phyloP scores from a whole-genome alignment of 495 filamentous ascomycete species.

The Lasiosphaeria ovina region DNA sequence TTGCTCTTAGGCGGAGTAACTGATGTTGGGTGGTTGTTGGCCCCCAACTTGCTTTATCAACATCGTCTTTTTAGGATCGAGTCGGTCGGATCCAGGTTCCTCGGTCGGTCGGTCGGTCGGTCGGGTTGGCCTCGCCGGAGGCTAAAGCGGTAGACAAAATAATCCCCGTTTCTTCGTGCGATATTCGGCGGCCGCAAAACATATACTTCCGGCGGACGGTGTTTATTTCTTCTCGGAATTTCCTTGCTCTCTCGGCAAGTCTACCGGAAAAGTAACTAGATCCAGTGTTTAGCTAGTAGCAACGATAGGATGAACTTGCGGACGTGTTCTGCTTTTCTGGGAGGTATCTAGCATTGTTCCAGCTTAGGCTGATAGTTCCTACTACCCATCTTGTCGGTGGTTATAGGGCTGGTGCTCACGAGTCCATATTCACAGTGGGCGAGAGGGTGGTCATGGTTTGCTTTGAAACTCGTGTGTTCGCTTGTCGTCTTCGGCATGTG shows the following conservation, averaged over 20 bases:
- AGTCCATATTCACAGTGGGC: too few species aligned
- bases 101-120: constrained; percentile 7
- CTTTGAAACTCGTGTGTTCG: too few species aligned
- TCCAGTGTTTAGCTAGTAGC: background rate
- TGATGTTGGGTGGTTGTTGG: constrained; percentile 27
- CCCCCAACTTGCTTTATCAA: constrained; percentile 10
- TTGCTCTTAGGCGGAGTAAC: constrained; percentile 18
- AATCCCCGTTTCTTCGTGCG: background rate
- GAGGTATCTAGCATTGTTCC: too few species aligned
- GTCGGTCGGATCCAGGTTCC: constrained; percentile 21
- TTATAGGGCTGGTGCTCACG: too few species aligned
- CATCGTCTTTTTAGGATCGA: constrained; percentile 34
- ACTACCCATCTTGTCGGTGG: too few species aligned
- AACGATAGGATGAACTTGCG: background rate
- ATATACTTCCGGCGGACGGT: background rate
- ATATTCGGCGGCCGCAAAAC: constrained; percentile 1
- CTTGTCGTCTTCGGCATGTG: too few species aligned
- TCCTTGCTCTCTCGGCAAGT: background rate
- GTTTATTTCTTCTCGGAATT: background rate
- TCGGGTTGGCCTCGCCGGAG: constrained; percentile 5
- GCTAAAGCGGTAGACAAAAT: constrained; percentile 16
- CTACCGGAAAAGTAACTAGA: background rate
- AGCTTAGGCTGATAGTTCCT: too few species aligned
- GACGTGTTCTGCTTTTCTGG: background rate
- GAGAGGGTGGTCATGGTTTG: too few species aligned